These are phyloP conservation scores for Gracilaria domingensis DNA, from an alignment of 23 red algal species.

Conservation along the genomic window DNA sequence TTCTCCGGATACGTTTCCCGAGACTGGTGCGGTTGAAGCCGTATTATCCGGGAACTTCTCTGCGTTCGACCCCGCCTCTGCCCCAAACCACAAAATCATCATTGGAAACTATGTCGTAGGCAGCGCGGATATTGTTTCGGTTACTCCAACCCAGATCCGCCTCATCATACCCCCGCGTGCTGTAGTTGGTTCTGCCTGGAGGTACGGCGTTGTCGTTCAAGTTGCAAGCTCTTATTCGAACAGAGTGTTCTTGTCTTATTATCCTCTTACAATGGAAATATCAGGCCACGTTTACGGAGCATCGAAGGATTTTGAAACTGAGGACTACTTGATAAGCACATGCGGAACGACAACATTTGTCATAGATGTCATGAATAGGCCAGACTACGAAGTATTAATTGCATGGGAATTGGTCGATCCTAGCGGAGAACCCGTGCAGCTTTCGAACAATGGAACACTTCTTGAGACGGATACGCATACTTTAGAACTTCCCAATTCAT, in stretches of 20 bases:
- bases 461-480: constrained; percentile 9
- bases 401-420: constrained; percentile 42
- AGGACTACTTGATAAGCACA: neutral
- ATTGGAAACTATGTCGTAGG: constrained; percentile 26
- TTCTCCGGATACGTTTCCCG: constrained; percentile 20
- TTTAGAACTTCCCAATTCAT: constrained; percentile 40
- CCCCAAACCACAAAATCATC: constrained; percentile 25
- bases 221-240: constrained; percentile 43
- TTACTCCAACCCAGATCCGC: constrained; percentile 28
- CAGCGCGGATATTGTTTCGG: neutral
- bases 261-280: neutral
- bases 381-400: constrained; percentile 12
- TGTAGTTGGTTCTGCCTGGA: constrained; percentile 39
- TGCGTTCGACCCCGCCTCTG: constrained; percentile 2
- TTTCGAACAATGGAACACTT: constrained; percentile 17
- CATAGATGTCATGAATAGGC: constrained; percentile 9
- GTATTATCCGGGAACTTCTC: constrained; percentile 52
- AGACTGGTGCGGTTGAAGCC: constrained; percentile 35
- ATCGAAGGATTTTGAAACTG: constrained; percentile 41
- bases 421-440: neutral
- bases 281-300: constrained; percentile 40
- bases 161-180: constrained; percentile 18
- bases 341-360: constrained; percentile 63
- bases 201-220: constrained; percentile 46
- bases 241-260: constrained; percentile 27